Base-by-base conservation (phyloP, 768 basidiomycete species). In the Suillus occidentalis region DNA sequence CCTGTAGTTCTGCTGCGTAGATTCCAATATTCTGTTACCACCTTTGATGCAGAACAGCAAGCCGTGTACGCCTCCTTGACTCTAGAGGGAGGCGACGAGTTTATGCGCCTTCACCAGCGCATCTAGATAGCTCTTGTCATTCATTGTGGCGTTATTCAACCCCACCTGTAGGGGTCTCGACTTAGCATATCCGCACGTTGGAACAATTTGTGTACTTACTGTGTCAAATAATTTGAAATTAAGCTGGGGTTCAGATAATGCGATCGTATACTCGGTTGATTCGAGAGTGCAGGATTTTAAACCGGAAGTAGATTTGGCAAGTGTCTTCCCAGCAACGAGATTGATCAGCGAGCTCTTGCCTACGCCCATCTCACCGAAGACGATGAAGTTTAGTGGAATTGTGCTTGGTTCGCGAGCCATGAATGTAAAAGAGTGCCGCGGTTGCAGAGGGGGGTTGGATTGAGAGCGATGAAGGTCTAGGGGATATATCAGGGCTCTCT, bases 41-140 rank as follows among this genome's bases (percentile, higher is more conserved):
- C 61, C 64, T 65, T 64, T 76, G 66, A 22, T 77, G 68, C 76
- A 76, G 56, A 77, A 74, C 31, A 83, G 65, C 39, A 83, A 76
- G 31, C 83, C 75, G 66, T 73, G 77, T 47, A 83, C 68, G 9
- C 83, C 82, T 40, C 71, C 77, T 5, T 68, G 67, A 37, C 60
- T 55, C 22, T 75, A 69, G 34, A 83, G 73, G 1, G 64, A 66
- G 42, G 71, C 69, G 66, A 84, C 66, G 18, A 83, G 61, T 50
- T 52, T 63, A 31, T 78, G 74, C 14, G 76, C 73, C 45, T 77
- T 65, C 47, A 70, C 71, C 50, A 79, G 69, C 5, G 74, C 70
- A 20, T 68, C 66, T 50, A 69, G 70, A 56, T 71, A 75, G 47
- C 68, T 40, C 37, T 16, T 39, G 56, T 74, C 67, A 2, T 68